These are phyloP conservation scores for Dryadomyces quercivorus DNA, from an alignment of 2,329 filamentous ascomycete genomes.

Conservation along the genomic window DNA sequence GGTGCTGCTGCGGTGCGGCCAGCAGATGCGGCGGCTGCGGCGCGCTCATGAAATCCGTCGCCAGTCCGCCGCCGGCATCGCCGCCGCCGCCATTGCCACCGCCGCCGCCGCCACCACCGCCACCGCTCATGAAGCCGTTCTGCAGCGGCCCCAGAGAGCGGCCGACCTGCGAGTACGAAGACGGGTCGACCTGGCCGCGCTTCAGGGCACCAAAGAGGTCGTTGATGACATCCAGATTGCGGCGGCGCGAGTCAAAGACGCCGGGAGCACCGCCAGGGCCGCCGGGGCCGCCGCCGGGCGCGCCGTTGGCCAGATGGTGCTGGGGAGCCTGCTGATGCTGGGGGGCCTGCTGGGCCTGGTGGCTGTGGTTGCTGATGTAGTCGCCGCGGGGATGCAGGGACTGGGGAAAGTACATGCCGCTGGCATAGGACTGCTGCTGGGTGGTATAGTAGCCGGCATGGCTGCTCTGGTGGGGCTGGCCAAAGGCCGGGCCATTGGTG, in stretches of 20 bases:
- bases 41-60: constrained; percentile 41
- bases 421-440: constrained; percentile 43
- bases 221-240: constrained; percentile 76
- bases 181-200: constrained; percentile 76
- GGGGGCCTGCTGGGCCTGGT: not conserved
- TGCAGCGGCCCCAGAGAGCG: constrained; percentile 77
- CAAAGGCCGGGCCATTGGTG: constrained; percentile 39
- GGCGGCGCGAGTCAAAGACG: constrained; percentile 61
- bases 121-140: constrained; percentile 34
- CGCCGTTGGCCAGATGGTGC: constrained; percentile 2
- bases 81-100: constrained; percentile 31
- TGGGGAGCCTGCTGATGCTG: not conserved
- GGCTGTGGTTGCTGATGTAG: constrained; percentile 34
- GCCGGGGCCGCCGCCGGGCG: not conserved
- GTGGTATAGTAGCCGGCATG: constrained; percentile 46
- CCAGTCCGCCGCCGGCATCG: constrained; percentile 33
- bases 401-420: constrained; percentile 60
- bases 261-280: constrained; percentile 15
- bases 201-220: constrained; percentile 93
- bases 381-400: constrained; percentile 43
- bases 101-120: constrained; percentile 25
- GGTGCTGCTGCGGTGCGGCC: constrained; percentile 34
- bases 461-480: constrained; percentile 40
- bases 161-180: constrained; percentile 83
- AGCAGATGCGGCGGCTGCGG: constrained; percentile 36